phyloP scores from a whole-genome alignment of 139 green algal species.

The Haematococcus sp. region DNA sequence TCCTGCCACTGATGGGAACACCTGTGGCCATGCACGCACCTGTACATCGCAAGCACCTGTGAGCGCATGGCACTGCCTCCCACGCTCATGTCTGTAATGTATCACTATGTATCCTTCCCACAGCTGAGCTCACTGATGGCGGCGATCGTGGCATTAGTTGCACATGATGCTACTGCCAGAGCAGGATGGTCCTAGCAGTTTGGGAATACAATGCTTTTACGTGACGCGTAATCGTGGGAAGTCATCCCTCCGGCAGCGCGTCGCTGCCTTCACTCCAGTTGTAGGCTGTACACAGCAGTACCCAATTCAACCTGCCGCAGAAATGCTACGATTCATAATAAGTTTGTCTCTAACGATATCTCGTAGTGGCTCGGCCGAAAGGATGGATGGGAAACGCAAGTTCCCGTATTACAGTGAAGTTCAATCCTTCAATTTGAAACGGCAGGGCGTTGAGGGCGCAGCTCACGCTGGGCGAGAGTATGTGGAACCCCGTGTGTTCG shows the following conservation, averaged over 20 bases:
- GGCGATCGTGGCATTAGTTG: too few species aligned
- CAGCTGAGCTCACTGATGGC: too few species aligned
- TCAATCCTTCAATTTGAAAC: constrained; percentile 8
- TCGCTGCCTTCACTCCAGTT: too few species aligned
- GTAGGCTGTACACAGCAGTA: background rate
- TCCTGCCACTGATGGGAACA: background rate
- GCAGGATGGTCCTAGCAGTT: too few species aligned
- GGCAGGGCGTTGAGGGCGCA: constrained; percentile 3
- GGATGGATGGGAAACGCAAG: constrained; percentile 18
- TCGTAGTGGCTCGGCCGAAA: background rate
- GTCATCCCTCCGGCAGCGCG: too few species aligned
- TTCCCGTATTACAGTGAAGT: constrained; percentile 29
- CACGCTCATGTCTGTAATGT: too few species aligned
- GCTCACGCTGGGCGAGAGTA: constrained; percentile 28
- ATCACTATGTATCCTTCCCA: too few species aligned
- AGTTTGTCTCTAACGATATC: background rate
- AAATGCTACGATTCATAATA: background rate
- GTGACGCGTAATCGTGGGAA: too few species aligned
- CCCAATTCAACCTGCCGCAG: background rate
- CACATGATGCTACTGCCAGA: too few species aligned
- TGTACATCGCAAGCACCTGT: too few species aligned
- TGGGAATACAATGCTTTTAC: too few species aligned
- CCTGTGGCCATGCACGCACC: background rate
- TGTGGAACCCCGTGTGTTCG: constrained; percentile 42
- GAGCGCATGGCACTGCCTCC: too few species aligned